A percentile compares a stretch with the other conserved stretches of the same genome.
These are phyloP conservation scores for Capniomyces stellatus DNA, from an alignment of 371 early-diverging fungal genomes.

Conservation along the genomic window DNA sequence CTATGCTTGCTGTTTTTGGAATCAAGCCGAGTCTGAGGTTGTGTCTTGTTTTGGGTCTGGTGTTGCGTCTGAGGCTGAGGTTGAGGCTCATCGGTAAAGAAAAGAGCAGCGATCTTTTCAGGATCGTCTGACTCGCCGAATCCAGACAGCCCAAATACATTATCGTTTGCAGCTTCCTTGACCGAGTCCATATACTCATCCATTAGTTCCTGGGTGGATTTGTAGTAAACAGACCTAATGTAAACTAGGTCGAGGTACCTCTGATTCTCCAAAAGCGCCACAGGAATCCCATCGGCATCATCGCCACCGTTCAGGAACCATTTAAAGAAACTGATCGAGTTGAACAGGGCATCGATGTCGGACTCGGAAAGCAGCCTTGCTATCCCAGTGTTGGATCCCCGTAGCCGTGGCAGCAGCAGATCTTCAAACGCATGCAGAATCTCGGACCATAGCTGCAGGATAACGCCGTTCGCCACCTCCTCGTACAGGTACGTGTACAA, in stretches of 20 bases:
- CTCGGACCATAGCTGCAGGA: slow-evolving; percentile 72
- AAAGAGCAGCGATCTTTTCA: too few relatives aligned
- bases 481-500: slow-evolving; percentile 59
- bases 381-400: slow-evolving; percentile 34
- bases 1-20: too few relatives aligned
- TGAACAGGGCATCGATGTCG: slow-evolving; percentile 54
- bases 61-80: too few relatives aligned
- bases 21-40: too few relatives aligned
- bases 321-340: slow-evolving; percentile 45
- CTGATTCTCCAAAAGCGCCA: slow-evolving; percentile 47
- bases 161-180: too few relatives aligned
- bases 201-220: slow-evolving; percentile 38
- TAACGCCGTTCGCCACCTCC: slow-evolving; percentile 57
- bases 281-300: slow-evolving; percentile 57
- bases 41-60: too few relatives aligned
- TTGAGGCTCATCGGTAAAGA: too few relatives aligned
- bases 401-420: slow-evolving; percentile 63
- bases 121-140: too few relatives aligned
- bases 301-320: slow-evolving; percentile 77
- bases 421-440: slow-evolving; percentile 50
- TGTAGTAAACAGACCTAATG: slow-evolving; percentile 39
- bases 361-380: slow-evolving; percentile 42
- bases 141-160: too few relatives aligned
- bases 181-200: slow-evolving; percentile 37
- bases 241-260: slow-evolving; percentile 50